These are phyloP conservation scores for Exophiala oligosperma DNA, from an alignment of 2,329 filamentous ascomycete genomes.

Conservation along the genomic window DNA sequence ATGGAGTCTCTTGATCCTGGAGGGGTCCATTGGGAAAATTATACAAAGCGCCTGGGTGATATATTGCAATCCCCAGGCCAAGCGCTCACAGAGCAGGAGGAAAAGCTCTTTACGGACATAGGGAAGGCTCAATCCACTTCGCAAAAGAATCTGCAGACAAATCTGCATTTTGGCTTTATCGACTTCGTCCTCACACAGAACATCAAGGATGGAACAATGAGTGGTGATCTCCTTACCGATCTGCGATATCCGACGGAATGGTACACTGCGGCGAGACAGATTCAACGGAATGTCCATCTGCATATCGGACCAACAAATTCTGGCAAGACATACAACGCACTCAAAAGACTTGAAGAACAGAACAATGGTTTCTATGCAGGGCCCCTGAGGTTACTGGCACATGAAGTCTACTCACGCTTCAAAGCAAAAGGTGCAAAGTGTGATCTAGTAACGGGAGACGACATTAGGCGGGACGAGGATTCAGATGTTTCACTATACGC, in stretches of 20 bases:
- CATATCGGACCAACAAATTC: conserved; percentile 98
- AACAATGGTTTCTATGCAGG: conserved; percentile 84
- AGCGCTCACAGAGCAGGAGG: not conserved
- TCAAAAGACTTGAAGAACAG: conserved; percentile 78
- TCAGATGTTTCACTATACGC: conserved; percentile 60
- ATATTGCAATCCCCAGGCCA: conserved; percentile 1
- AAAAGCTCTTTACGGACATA: conserved; percentile 14
- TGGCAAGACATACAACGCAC: conserved; percentile 92
- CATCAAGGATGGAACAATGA: conserved; percentile 3
- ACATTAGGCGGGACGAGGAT: conserved; percentile 68
- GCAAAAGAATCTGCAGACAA: conserved; percentile 15
- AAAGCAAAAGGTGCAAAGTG: conserved; percentile 74
- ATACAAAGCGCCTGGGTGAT: conserved; percentile 8
- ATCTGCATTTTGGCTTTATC: conserved; percentile 27
- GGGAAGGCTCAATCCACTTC: conserved; percentile 8
- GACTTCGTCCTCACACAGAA: conserved; percentile 22
- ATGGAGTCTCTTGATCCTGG: conserved; percentile 21
- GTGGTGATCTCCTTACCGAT: conserved; percentile 12
- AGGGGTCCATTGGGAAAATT: conserved; percentile 13
- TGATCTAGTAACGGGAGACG: conserved; percentile 86
- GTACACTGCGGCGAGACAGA: conserved; percentile 78
- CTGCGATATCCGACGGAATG: conserved; percentile 87
- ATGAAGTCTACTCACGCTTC: conserved; percentile 91
- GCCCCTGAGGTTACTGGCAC: conserved; percentile 81
- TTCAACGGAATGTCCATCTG: conserved; percentile 82